Evolutionary conservation across 106 monocot species (phyloP).

Genomic region (Dioscorea alata): DNA sequence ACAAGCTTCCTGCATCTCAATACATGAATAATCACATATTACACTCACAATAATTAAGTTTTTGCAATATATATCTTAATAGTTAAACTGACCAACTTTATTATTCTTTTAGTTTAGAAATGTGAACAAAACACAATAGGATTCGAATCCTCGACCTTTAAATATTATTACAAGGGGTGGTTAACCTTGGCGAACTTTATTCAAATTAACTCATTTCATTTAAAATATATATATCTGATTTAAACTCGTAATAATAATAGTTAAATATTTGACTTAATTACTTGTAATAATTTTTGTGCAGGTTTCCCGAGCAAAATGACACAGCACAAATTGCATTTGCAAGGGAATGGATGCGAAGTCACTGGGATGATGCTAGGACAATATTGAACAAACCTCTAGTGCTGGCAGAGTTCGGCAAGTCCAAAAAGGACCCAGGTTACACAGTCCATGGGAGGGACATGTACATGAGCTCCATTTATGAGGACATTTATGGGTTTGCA

Average conservation of each 20-base stretch:
- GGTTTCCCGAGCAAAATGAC: slow-evolving; percentile 22
- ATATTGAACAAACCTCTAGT: slow-evolving; percentile 35
- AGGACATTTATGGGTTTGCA: slow-evolving; percentile 22
- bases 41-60: too few relatives aligned
- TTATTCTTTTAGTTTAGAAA: too few relatives aligned
- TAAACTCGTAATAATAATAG: background rate
- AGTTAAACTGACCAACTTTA: too few relatives aligned
- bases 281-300: too few relatives aligned
- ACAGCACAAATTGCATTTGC: slow-evolving; percentile 13
- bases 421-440: slow-evolving; percentile 27
- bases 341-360: slow-evolving; percentile 28
- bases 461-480: slow-evolving; percentile 23
- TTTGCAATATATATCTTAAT: too few relatives aligned
- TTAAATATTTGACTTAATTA: background rate
- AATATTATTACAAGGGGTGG: too few relatives aligned
- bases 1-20: too few relatives aligned
- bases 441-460: slow-evolving; percentile 8
- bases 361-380: slow-evolving; percentile 19
- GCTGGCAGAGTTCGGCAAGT: slow-evolving; percentile 43
- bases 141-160: too few relatives aligned
- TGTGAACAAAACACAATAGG: too few relatives aligned
- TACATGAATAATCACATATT: too few relatives aligned
- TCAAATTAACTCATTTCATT: background rate
- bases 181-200: too few relatives aligned
- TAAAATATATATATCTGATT: too few relatives aligned